Evolutionary conservation across 164 flowering plant species (phyloP), one percentile per base, ranked within the genome.

Genomic region (Malania oleifera): DNA sequence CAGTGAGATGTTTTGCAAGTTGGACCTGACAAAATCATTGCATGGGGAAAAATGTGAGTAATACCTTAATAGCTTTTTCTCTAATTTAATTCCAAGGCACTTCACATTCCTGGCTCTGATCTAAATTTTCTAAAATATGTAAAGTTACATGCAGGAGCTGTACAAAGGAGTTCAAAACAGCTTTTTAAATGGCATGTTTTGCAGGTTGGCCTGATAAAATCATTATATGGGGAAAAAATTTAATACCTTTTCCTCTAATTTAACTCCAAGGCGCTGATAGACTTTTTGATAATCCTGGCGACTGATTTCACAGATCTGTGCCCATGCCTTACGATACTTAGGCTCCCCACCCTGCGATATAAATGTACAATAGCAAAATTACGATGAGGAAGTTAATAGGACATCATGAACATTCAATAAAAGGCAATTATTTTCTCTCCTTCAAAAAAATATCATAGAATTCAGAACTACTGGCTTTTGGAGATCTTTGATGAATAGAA

Each of bases 221-320:
- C 20, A 43, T 3, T 2, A 43, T 8, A 43, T 1, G 15, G 20
- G 20, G 1, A 38, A 22, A 24, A 35, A 60, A 12, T 38, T 66
- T 0, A 2, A 17, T 75, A 93, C 99, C 96, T 78, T 95, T 70
- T 95, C 99, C 70, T 91, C 97, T 56, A 95, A 64, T n/a, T 67
- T 54, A 72, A 95, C 83, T 52, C 84, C 83, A 54, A 95, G 91
- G 17, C 91, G 91, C 58, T 78, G 51, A 76, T 95, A 95, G 34
- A 95, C 93, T 63, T 73, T 77, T 44, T 81, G 58, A 76, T 80
- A 95, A 65, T 85, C 97, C 59, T 29, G 75, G 13, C 99, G 84
- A 70, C 99, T 95, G 58, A 88, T 86, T 40, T 91, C 96, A 80
- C 99, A 95, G 20, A 95, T 91, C 52, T 85, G 71, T 29, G 72